Conservation (phyloP, 139 green algal species). For the Edaphochlamys debaryana region DNA sequence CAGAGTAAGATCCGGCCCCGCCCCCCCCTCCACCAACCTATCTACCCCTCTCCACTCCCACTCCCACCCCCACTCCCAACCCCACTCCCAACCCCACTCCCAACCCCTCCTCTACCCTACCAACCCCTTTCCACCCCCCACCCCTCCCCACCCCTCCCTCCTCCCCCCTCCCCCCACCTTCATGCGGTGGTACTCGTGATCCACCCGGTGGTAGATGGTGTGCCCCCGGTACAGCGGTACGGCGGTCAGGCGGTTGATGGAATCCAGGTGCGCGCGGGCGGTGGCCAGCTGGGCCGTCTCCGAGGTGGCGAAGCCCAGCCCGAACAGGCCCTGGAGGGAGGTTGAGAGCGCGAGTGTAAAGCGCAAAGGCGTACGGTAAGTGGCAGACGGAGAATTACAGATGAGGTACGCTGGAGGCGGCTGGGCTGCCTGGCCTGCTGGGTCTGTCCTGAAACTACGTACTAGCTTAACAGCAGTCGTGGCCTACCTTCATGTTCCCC, state of each 20-base stretch:
- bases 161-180: conserved; percentile 24
- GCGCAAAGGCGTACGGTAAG: not conserved
- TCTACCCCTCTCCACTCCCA: too few species aligned
- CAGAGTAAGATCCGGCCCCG: too few species aligned
- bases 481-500: conserved; percentile 54
- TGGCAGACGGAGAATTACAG: too few species aligned
- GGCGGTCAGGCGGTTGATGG: conserved; percentile 46
- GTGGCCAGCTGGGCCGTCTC: conserved; percentile 46
- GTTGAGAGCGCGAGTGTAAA: not conserved
- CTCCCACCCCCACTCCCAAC: too few species aligned
- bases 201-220: conserved; percentile 67
- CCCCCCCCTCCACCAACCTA: not conserved
- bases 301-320: conserved; percentile 45
- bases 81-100: too few species aligned
- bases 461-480: not conserved
- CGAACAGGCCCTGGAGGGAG: conserved; percentile 46
- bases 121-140: too few species aligned
- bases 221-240: conserved; percentile 64
- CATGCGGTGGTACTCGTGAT: conserved; percentile 51
- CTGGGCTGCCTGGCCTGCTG: not conserved
- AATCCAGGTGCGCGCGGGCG: conserved; percentile 49
- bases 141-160: not conserved
- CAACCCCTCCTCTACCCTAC: too few species aligned
- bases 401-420: not conserved
- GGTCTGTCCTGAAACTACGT: too few species aligned